phyloP scores from a whole-genome alignment of 2,329 filamentous ascomycete species.

The Cladosporium oxysporum region DNA sequence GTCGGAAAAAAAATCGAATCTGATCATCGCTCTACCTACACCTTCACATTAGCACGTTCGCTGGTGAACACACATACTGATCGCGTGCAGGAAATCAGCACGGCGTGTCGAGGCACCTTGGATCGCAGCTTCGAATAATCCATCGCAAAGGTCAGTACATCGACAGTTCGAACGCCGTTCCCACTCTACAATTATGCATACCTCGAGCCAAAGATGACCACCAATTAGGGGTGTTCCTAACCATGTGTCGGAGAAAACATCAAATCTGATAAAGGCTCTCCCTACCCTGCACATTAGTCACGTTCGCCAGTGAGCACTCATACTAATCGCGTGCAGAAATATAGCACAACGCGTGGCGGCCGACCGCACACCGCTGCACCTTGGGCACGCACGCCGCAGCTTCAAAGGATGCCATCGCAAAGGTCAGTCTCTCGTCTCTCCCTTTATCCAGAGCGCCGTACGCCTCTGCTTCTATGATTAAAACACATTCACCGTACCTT shows the following conservation, averaged over 20 bases:
- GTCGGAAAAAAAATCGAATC: too few species aligned
- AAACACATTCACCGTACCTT: not conserved
- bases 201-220: not conserved
- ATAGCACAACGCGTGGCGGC: not conserved
- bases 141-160: not conserved
- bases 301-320: not conserved
- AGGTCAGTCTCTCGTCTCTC: not conserved
- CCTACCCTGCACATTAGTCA: not conserved
- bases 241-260: not conserved
- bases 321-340: not conserved
- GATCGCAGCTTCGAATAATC: too few species aligned
- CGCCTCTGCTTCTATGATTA: not conserved
- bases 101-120: too few species aligned
- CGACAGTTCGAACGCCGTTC: not conserved
- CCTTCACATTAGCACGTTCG: too few species aligned
- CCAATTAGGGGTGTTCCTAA: not conserved
- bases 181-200: not conserved
- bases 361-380: not conserved
- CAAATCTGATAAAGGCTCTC: not conserved
- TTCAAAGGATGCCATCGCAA: not conserved
- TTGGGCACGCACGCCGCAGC: too few species aligned
- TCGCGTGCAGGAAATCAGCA: too few species aligned
- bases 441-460: not conserved
- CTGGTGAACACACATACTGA: too few species aligned
- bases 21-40: too few species aligned